Evolutionary conservation across 2,329 filamentous ascomycete species (phyloP), one percentile per base, ranked within the genome.

Genomic region (Amphichorda felina): DNA sequence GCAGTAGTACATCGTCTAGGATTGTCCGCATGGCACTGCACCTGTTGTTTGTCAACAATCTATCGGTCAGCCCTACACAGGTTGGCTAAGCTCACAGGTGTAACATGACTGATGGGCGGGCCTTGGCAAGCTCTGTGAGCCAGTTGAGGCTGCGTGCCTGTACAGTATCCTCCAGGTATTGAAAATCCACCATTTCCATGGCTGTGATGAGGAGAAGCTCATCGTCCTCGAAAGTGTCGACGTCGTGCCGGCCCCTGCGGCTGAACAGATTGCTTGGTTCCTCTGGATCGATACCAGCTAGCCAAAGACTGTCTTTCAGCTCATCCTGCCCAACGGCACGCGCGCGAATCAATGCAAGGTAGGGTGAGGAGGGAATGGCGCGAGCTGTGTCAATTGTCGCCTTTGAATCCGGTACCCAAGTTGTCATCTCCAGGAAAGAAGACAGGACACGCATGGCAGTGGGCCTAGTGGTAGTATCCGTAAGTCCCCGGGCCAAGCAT

Each of bases 121-220:
- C 60, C 8, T 50, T 46, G 3, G 75, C 74, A 19, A 82, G 53
- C 34, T 68, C 60, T 35, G 70, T 72, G 25, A 82, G 60, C 72
- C 76, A 79, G 13, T 59, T 49, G 3, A 82, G 55, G 13, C 64
- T 71, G 11, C 73, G 64, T 30, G 69, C 67, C 49, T 82, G 77
- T 14, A 76, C 64, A 2, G 61, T 60, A 38, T 81, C 75, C 38
- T 82, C 77, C 7, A 80, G 57, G 38, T 70, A 71, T 38, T 72
- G 68, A 46, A 82, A 82, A 48, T 82, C 78, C 8, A 82, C 69
- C 29, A 82, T 60, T 46, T 72, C 68, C 37, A 82, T 75, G 1
- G 72, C 73, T 3, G 72, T 72, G 41, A 72, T 75, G 5, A 82
- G 61, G 13, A 82, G 54, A 10, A 82, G 50, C 40, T 80, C 73